These are phyloP conservation scores for Teunomyces gatunensis DNA, from an alignment of 805 yeast genomes.

Conservation along the genomic window DNA sequence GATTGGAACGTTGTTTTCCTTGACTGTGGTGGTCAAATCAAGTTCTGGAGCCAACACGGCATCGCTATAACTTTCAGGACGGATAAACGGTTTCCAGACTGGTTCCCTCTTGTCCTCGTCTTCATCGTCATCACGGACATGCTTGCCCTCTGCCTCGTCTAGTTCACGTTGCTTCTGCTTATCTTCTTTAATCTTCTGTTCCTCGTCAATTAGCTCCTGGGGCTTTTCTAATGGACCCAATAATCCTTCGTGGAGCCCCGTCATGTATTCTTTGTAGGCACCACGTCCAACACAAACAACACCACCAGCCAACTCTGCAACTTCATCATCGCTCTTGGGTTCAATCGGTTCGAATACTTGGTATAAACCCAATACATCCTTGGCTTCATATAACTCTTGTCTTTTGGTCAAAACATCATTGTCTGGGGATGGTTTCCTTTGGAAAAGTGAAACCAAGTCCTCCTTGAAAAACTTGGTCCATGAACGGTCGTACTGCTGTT, in stretches of 20 bases:
- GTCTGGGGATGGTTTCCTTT: conserved; percentile 18
- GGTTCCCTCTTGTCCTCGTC: conserved; percentile 37
- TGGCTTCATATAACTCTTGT: conserved; percentile 38
- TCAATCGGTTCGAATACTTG: conserved; percentile 25
- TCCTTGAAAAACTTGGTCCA: conserved; percentile 28
- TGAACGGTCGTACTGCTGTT: conserved; percentile 16
- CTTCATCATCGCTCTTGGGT: conserved; percentile 46
- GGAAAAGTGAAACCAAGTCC: conserved; percentile 8
- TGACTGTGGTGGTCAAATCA: conserved; percentile 30
- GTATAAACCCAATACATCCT: conserved; percentile 60
- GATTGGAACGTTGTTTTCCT: conserved; percentile 47
- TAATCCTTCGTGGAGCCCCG: conserved; percentile 92
- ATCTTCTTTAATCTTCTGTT: conserved; percentile 9
- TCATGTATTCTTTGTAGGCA: conserved; percentile 86
- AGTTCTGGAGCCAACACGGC: conserved; percentile 63
- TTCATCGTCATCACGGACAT: conserved; percentile 18
- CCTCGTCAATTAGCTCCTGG: conserved; percentile 26
- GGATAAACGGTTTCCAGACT: conserved; percentile 64
- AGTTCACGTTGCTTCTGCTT: conserved; percentile 13
- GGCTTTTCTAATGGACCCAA: conserved; percentile 76
- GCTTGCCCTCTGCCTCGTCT: conserved; percentile 13
- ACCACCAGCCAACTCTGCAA: conserved; percentile 67
- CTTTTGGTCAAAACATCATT: conserved; percentile 26
- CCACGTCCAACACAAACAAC: conserved; percentile 93
- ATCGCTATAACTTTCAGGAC: conserved; percentile 52